phyloP scores from a whole-genome alignment of 305 asterid species.

The Fraxinus angustifolia region DNA sequence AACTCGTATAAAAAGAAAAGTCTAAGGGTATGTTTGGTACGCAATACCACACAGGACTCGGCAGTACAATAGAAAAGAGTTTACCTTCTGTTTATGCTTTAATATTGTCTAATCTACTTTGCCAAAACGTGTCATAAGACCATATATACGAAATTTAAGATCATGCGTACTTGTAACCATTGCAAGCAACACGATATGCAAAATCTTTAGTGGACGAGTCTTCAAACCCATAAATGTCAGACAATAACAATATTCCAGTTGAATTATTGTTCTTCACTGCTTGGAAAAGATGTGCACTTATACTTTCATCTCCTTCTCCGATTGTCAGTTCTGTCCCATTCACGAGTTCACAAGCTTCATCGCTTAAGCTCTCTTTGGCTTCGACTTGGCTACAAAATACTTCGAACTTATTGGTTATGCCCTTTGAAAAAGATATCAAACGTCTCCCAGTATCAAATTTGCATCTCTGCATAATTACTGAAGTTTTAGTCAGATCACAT shows the following conservation, averaged over 20 bases:
- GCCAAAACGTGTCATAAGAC: background rate
- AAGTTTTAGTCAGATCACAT: conserved; percentile 43
- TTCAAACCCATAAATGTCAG: conserved; percentile 71
- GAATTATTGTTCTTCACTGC: conserved; percentile 83
- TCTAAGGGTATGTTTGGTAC: background rate
- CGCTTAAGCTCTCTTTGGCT: conserved; percentile 40
- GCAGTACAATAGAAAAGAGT: background rate
- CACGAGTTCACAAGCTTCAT: conserved; percentile 71
- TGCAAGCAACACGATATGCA: conserved; percentile 80
- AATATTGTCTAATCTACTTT: background rate
- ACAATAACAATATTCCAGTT: conserved; percentile 69
- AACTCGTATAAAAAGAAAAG: background rate
- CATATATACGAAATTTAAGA: background rate
- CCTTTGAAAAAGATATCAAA: conserved; percentile 13
- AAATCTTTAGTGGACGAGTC: conserved; percentile 75
- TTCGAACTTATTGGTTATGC: conserved; percentile 23
- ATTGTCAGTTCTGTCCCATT: conserved; percentile 59
- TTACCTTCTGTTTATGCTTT: background rate
- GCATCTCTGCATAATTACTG: conserved; percentile 69
- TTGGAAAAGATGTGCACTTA: conserved; percentile 51
- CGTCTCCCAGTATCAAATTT: conserved; percentile 10
- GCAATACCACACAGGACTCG: background rate
- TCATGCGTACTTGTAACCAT: conserved; percentile 65
- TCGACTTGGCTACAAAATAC: conserved; percentile 43
- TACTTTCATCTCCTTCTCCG: conserved; percentile 47